Base-by-base conservation (phyloP, 352 stramenopile species). In the Phytophthora colocasiae region DNA sequence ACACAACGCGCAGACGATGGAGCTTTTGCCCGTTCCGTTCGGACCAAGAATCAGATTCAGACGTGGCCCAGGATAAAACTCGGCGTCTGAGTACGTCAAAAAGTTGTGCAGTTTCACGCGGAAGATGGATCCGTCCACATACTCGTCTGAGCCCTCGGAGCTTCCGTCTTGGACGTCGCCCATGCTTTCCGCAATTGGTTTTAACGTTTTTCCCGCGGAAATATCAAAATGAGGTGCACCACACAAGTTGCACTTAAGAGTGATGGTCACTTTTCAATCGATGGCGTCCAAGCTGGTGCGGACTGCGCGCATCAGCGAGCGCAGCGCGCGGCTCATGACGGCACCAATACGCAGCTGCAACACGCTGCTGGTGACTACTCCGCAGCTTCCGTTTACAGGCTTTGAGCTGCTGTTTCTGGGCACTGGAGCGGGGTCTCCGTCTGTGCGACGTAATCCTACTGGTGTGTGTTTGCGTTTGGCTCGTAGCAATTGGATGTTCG, bases 21-120 rank as follows among this genome's bases (percentile, higher is more conserved):
- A 95, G 52, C 83, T 93, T 67, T 97, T 97, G 69, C 91, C 92
- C 0, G 96, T 98, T 38, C 98, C 98, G 62, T 99, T 99, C 2
- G 97, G 96, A 1, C 97, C 98, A 34, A 99, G 78, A 45, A 99
- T 97, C 50, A 99, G 86, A 71, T 99, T 99, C 8, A 99, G 83
- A 9, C 97, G 88, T 46, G 95, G 95, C 0, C 95, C 93, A 0
- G 96, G 93, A 58, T 71, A 83, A 49, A 98, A 96, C 67, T 97
- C 93, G 19, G 87, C 84, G 58, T 98, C 87, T 11, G 76, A 82
- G 82, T 98, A 97, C 7, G 93, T 98, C 14, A 99, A 80, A 58
- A 99, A 99, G 75, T 98, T 98, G 74, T 97, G 82, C 58, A 98
- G 77, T 72, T 87, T 87, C 17, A 98, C 78, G 72, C 93, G 85